These are phyloP conservation scores for Coemansia sp. DNA, from an alignment of 371 early-diverging fungal genomes.

Conservation along the genomic window DNA sequence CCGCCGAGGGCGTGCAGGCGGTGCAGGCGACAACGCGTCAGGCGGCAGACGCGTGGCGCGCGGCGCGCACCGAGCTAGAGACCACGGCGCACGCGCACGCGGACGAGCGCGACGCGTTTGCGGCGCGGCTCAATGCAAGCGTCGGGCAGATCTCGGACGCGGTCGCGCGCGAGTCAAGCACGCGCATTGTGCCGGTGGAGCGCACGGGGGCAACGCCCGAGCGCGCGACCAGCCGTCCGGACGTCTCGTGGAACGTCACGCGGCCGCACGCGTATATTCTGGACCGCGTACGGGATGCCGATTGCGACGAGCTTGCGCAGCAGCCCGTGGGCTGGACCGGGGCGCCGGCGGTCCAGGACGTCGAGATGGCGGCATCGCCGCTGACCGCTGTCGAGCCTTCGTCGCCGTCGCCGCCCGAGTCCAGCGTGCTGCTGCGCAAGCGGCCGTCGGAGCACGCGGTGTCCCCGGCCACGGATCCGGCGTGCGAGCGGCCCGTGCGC, in stretches of 20 bases:
- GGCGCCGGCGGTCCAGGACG: background rate
- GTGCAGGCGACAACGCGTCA: background rate
- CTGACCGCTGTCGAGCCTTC: background rate
- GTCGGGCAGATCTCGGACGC: slow-evolving; percentile 7
- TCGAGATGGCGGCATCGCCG: slow-evolving; percentile 3
- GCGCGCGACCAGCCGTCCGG: background rate
- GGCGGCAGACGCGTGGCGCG: slow-evolving; percentile 7
- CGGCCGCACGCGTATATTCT: slow-evolving; percentile 26
- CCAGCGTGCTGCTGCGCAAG: slow-evolving; percentile 16
- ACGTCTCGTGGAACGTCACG: slow-evolving; percentile 26
- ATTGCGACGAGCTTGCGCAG: background rate
- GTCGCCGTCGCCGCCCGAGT: background rate
- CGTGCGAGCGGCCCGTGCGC: slow-evolving; percentile 13
- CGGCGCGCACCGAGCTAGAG: slow-evolving; percentile 12
- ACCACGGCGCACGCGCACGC: slow-evolving; percentile 14
- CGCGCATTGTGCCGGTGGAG: slow-evolving; percentile 5
- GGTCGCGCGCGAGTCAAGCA: background rate
- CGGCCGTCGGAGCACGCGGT: slow-evolving; percentile 18
- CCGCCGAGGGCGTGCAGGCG: background rate
- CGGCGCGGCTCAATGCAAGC: background rate
- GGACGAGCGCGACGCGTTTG: slow-evolving; percentile 3
- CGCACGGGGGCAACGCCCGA: slow-evolving; percentile 14
- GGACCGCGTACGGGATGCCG: background rate
- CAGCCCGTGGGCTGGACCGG: slow-evolving; percentile 18
- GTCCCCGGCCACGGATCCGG: slow-evolving; percentile 3